phyloP scores from a whole-genome alignment of 225 moss, liverwort and hornwort genomes.

The Asterella californica region DNA sequence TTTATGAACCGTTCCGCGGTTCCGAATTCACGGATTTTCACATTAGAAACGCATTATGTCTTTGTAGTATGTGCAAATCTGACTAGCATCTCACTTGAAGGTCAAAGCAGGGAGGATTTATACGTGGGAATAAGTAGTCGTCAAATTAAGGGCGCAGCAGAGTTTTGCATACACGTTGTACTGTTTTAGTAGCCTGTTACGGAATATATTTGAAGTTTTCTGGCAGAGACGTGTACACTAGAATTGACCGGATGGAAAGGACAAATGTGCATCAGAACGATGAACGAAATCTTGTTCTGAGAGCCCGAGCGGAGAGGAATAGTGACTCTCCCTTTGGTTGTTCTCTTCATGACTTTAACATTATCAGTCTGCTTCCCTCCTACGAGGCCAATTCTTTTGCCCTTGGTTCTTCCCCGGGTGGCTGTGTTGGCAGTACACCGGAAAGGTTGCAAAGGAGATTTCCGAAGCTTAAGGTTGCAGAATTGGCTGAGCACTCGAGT shows the following conservation, averaged over 20 bases:
- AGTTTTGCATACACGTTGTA: neutral
- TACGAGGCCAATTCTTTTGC: neutral
- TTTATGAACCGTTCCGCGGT: neutral
- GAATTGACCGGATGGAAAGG: neutral
- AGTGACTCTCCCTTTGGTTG: neutral
- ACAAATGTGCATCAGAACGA: neutral
- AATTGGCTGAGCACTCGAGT: neutral
- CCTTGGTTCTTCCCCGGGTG: neutral
- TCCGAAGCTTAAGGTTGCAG: neutral
- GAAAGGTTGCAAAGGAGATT: neutral
- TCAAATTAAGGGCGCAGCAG: neutral
- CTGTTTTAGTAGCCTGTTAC: too few relatives aligned
- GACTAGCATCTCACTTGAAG: neutral
- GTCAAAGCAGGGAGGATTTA: neutral
- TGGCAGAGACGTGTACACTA: neutral
- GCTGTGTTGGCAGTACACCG: neutral
- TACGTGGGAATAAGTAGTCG: neutral
- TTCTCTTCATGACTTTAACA: conserved; percentile 10
- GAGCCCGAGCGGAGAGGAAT: neutral
- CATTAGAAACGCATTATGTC: neutral
- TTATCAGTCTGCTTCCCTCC: conserved; percentile 1
- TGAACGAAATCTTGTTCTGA: neutral
- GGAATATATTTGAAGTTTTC: neutral
- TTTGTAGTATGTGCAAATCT: neutral
- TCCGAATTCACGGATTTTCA: neutral